Evolutionary conservation across 2,329 filamentous ascomycete species (phyloP).

Genomic region (Exutisphaerella laricina): DNA sequence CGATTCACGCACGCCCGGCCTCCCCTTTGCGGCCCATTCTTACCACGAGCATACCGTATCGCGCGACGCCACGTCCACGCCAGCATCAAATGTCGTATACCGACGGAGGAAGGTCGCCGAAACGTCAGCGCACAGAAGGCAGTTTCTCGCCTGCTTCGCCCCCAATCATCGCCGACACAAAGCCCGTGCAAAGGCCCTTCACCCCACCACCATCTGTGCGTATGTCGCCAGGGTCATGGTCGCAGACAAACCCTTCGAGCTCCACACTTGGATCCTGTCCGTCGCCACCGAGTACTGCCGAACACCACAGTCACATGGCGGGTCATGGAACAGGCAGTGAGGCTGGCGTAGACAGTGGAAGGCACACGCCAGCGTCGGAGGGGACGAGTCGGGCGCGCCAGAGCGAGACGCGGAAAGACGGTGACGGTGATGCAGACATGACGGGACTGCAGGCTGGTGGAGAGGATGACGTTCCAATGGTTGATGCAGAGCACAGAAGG

Average conservation of each 20-base stretch:
- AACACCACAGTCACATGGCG: constrained; percentile 27
- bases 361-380: constrained; percentile 25
- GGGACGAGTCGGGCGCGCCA: constrained; percentile 19
- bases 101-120: constrained; percentile 32
- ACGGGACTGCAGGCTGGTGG: constrained; percentile 23
- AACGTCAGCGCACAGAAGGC: constrained; percentile 31
- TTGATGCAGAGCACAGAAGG: constrained; percentile 35
- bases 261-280: constrained; percentile 28
- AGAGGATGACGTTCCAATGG: constrained; percentile 15
- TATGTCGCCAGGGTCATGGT: constrained; percentile 43
- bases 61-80: constrained; percentile 3
- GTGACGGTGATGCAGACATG: constrained; percentile 42
- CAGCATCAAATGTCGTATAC: constrained; percentile 26
- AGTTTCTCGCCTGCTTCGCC: constrained; percentile 41
- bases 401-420: constrained; percentile 29
- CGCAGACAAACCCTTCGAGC: constrained; percentile 11
- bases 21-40: constrained; percentile 8
- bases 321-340: constrained; percentile 22
- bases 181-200: constrained; percentile 34
- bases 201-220: constrained; percentile 46
- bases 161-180: constrained; percentile 37
- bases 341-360: constrained; percentile 22
- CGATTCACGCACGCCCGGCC: neutral
- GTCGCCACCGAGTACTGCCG: constrained; percentile 41
- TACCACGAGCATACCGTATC: constrained; percentile 11